Evolutionary conservation across 2,329 filamentous ascomycete genomes (phyloP).

Genomic region (Ascochyta lentis): DNA sequence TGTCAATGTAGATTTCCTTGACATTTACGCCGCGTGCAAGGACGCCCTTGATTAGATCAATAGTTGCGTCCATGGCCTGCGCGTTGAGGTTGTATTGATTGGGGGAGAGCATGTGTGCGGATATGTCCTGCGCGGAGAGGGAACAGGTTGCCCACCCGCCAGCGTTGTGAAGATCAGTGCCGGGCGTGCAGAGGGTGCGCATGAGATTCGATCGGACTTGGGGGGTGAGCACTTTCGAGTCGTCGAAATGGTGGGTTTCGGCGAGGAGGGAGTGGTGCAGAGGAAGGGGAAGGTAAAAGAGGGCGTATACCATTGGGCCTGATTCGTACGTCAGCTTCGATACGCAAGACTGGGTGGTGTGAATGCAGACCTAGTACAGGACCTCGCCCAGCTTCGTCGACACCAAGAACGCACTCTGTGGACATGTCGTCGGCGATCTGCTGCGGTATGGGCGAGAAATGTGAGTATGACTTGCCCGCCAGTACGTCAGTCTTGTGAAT

Average conservation of each 20-base stretch:
- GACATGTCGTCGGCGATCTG: conserved; percentile 51
- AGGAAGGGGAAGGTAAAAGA: conserved; percentile 74
- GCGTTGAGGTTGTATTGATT: conserved; percentile 87
- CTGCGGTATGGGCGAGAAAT: conserved; percentile 55
- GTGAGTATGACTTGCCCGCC: conserved; percentile 55
- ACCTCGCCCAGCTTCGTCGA: conserved; percentile 92
- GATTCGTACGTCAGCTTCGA: conserved; percentile 48
- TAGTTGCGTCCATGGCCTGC: conserved; percentile 91
- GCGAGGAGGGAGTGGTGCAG: conserved; percentile 76
- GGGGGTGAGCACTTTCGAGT: conserved; percentile 89
- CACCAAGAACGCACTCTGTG: conserved; percentile 77
- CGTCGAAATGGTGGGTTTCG: conserved; percentile 84
- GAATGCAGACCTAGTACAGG: conserved; percentile 77
- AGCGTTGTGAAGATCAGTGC: conserved; percentile 62
- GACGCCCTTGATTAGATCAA: conserved; percentile 79
- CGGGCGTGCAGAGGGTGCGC: conserved; percentile 72
- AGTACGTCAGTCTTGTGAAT: conserved; percentile 50
- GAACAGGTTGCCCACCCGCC: conserved; percentile 86
- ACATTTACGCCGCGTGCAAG: conserved; percentile 81
- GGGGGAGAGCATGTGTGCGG: conserved; percentile 75
- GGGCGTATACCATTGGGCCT: conserved; percentile 71
- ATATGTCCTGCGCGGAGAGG: conserved; percentile 85
- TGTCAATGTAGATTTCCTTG: conserved; percentile 92
- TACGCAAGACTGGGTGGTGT: not conserved
- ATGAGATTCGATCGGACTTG: conserved; percentile 77